Evolutionary conservation across 495 filamentous ascomycete species (phyloP), one percentile per base, ranked within the genome.

Genomic region (Penicillium verhagenii): DNA sequence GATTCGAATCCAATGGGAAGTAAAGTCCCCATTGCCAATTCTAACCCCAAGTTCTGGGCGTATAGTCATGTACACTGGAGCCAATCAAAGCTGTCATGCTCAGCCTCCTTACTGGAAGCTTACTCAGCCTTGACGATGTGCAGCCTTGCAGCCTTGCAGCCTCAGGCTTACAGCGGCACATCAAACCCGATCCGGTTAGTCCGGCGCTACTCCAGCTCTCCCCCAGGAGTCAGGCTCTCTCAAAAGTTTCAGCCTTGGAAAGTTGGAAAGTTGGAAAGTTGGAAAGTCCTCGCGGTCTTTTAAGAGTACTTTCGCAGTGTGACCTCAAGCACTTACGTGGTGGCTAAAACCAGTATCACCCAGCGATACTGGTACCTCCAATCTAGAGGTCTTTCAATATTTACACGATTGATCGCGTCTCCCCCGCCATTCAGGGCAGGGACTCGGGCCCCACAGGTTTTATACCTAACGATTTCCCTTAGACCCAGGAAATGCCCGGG

Each of bases 401-500:
- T 33, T 10, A 26, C 10, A 19, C 25, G 16, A 26, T 3, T 28
- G 23, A 33, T 37, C 52, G 16, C 19, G 4, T 31, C 50, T 18
- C 38, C 38, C 38, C 20, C 38, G 21, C 18, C 6, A 18, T 42
- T 28, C 37, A 48, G 28, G 46, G 25, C 37, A 48, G 28, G 46
- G 25, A 33, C 42, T 45, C 24, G 16, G 38, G 38, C 16, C 38
- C 28, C 38, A 42, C 38, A 16, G 18, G 18, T 19, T 6, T 42
- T 42, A 42, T 8, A n/a, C 20, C 13, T 11, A 14, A 7, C 16
- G 31, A 7, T n/a, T 16, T 18, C 24, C 16, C 24, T 47, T 26
- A n/a, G 28, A 4, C 19, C 26, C n/a, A n/a, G n/a, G 33, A 29
- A 14, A 82, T 82, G 79, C 78, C 78, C 0, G 79, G 79, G 6